Percentiles rank a stretch among this genome's conserved stretches.
These are phyloP conservation scores for Macaranga tanarius DNA, from an alignment of 441 rosid species.

Conservation along the genomic window DNA sequence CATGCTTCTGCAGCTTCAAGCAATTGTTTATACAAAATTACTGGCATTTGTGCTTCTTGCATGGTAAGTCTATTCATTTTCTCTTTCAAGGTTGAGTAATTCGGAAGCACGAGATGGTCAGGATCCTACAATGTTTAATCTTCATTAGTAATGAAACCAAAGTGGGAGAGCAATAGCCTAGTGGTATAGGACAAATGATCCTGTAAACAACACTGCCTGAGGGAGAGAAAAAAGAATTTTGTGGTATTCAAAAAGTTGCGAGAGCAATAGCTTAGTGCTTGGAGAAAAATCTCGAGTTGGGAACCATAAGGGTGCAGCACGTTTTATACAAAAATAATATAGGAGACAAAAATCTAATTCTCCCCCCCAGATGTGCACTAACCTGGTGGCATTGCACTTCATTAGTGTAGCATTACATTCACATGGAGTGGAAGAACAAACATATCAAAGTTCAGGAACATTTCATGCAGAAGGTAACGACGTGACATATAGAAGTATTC, in stretches of 20 bases:
- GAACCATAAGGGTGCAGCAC: background rate
- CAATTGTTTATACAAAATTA: slow-evolving; percentile 46
- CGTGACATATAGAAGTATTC: slow-evolving; percentile 5
- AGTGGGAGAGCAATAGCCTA: background rate
- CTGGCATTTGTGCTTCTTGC: slow-evolving; percentile 41
- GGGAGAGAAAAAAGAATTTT: too few species aligned
- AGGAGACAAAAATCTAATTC: background rate
- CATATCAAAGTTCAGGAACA: background rate
- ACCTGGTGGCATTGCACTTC: background rate
- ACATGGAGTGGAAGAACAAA: background rate
- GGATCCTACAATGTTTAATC: slow-evolving; percentile 44
- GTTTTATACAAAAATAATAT: background rate
- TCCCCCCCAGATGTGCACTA: background rate
- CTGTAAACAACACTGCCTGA: too few species aligned
- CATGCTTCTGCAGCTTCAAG: slow-evolving; percentile 81
- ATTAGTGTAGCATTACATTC: background rate
- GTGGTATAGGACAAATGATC: too few species aligned
- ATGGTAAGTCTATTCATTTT: slow-evolving; percentile 39
- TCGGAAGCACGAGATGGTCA: slow-evolving; percentile 49
- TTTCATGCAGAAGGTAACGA: slow-evolving; percentile 6
- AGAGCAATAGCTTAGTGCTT: background rate
- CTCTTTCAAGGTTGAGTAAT: slow-evolving; percentile 61
- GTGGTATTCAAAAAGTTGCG: too few species aligned
- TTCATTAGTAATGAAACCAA: slow-evolving; percentile 7
- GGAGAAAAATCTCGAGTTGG: background rate